Evolutionary conservation across 306 rosid species (phyloP).

Genomic region (Begonia fuchsioides): DNA sequence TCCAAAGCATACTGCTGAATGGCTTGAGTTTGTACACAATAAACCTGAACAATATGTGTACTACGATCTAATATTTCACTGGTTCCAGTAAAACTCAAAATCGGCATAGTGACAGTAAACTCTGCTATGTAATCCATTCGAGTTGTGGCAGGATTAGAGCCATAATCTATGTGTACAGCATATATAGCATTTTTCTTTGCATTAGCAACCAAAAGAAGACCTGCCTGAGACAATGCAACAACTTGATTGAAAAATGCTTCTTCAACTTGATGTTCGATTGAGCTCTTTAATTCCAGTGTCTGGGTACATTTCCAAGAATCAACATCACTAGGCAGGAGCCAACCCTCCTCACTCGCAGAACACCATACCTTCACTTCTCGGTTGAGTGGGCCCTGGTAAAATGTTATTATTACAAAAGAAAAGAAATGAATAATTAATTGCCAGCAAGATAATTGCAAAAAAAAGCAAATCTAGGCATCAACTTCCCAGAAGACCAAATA

Average conservation of each 20-base stretch:
- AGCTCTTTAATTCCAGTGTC: slow-evolving; percentile 75
- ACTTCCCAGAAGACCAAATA: not conserved
- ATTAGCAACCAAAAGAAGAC: slow-evolving; percentile 95
- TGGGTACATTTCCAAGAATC: slow-evolving; percentile 93
- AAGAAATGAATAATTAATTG: not conserved
- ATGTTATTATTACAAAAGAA: slow-evolving; percentile 1
- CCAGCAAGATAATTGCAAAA: no score
- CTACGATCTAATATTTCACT: slow-evolving; percentile 66
- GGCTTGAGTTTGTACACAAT: slow-evolving; percentile 98
- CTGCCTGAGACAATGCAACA: slow-evolving; percentile 77
- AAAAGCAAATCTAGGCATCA: no score
- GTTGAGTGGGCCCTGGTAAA: slow-evolving; percentile 67
- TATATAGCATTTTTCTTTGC: slow-evolving; percentile 98
- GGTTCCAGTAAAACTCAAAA: slow-evolving; percentile 93
- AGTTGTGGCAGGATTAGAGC: slow-evolving; percentile 66
- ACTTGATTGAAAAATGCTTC: slow-evolving; percentile 97
- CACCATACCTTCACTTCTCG: slow-evolving; percentile 93
- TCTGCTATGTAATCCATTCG: slow-evolving; percentile 90
- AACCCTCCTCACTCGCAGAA: slow-evolving; percentile 79
- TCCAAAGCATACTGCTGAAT: slow-evolving; percentile 99
- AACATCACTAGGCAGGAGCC: slow-evolving; percentile 78
- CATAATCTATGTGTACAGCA: slow-evolving; percentile 84
- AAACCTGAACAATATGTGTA: slow-evolving; percentile 79
- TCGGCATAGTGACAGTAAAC: slow-evolving; percentile 91
- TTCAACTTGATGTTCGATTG: slow-evolving; percentile 54